These are phyloP conservation scores for Soucietia sequanensis DNA, from an alignment of 805 yeast genomes.

Conservation along the genomic window DNA sequence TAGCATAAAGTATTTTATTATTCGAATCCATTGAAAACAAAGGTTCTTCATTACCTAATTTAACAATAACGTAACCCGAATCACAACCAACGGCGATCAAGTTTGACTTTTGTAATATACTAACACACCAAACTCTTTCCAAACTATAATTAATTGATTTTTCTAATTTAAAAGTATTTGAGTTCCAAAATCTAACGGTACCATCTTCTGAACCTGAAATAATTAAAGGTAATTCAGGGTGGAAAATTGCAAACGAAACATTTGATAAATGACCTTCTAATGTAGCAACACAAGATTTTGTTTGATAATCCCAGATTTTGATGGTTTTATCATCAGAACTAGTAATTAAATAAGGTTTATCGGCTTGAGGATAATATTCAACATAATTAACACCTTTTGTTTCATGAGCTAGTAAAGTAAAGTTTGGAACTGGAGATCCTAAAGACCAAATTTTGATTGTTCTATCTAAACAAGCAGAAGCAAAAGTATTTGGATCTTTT, in stretches of 20 bases:
- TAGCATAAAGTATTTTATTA: conserved; percentile 90
- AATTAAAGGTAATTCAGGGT: conserved; percentile 93
- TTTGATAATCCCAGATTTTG: conserved; percentile 95
- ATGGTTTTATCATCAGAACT: conserved; percentile 88
- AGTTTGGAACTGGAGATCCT: conserved; percentile 84
- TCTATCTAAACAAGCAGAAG: conserved; percentile 93
- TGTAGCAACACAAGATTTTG: conserved; percentile 92
- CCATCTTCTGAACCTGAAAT: conserved; percentile 97
- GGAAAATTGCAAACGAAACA: conserved; percentile 96
- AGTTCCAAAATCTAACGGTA: conserved; percentile 90
- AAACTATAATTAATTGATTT: conserved; percentile 86
- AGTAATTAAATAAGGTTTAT: conserved; percentile 92
- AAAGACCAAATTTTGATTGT: conserved; percentile 97
- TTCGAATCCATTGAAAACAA: conserved; percentile 88
- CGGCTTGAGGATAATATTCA: conserved; percentile 95
- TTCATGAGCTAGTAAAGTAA: conserved; percentile 87
- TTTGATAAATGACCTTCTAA: conserved; percentile 91
- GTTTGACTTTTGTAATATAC: conserved; percentile 68
- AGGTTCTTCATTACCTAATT: conserved; percentile 93
- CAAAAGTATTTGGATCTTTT: conserved; percentile 96
- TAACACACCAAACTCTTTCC: conserved; percentile 96
- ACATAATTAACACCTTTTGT: conserved; percentile 93
- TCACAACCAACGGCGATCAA: conserved; percentile 91
- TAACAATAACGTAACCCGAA: conserved; percentile 85
- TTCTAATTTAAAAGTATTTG: conserved; percentile 90